phyloP scores from a whole-genome alignment of 2,329 filamentous ascomycete species.

The Alternaria viburni region DNA sequence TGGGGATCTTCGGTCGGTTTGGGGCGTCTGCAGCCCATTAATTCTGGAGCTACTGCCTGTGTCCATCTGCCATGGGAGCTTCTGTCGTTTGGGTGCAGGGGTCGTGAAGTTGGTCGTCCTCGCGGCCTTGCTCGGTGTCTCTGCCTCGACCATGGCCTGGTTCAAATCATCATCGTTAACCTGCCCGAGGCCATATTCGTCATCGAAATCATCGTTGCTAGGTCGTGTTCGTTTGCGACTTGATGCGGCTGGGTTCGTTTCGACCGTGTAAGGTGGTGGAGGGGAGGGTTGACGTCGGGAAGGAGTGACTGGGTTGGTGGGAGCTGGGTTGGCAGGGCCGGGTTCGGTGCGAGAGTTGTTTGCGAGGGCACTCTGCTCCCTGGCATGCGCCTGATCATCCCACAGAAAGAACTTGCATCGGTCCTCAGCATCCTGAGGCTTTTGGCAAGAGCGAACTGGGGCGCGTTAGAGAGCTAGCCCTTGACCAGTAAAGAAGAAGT shows the following conservation, averaged over 20 bases:
- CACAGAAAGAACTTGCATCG: slow-evolving; percentile 66
- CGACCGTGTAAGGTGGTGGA: slow-evolving; percentile 24
- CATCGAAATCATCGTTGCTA: slow-evolving; percentile 34
- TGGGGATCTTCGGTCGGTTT: slow-evolving; percentile 20
- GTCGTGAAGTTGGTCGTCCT: slow-evolving; percentile 49
- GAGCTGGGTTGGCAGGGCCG: not conserved
- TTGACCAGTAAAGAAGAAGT: not conserved
- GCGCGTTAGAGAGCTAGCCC: slow-evolving; percentile 16
- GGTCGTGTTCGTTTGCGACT: slow-evolving; percentile 40
- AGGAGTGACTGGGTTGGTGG: slow-evolving; percentile 16
- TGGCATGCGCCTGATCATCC: slow-evolving; percentile 58
- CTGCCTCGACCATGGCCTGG: slow-evolving; percentile 29
- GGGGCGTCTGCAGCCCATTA: slow-evolving; percentile 36
- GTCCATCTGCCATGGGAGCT: slow-evolving; percentile 49
- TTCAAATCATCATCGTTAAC: slow-evolving; percentile 42
- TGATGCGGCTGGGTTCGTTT: slow-evolving; percentile 10
- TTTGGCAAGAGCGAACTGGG: slow-evolving; percentile 63
- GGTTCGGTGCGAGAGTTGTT: slow-evolving; percentile 58
- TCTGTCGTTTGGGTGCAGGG: slow-evolving; percentile 37
- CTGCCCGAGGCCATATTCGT: slow-evolving; percentile 43
- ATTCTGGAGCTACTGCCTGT: slow-evolving; percentile 7
- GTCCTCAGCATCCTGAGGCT: slow-evolving; percentile 39
- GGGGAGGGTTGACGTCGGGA: slow-evolving; percentile 25
- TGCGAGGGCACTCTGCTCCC: slow-evolving; percentile 57
- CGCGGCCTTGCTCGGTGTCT: slow-evolving; percentile 51